phyloP scores from a whole-genome alignment of 768 basidiomycete genomes.

The Boletus speciosus region DNA sequence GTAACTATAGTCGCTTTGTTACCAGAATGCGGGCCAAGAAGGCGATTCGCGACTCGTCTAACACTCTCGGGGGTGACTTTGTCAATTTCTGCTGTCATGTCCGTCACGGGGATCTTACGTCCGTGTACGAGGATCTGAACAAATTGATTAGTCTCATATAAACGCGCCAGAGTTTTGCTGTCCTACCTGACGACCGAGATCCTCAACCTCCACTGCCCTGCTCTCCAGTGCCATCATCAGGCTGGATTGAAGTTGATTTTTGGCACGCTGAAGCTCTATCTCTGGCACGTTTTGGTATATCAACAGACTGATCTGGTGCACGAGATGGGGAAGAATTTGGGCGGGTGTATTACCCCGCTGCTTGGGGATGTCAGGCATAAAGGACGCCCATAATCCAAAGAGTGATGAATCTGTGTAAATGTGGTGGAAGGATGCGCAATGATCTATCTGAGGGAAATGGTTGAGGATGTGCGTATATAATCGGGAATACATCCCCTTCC shows the following conservation, averaged over 20 bases:
- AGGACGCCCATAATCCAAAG: conserved; percentile 88
- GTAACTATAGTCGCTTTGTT: conserved; percentile 75
- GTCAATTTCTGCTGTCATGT: conserved; percentile 89
- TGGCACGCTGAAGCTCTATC: conserved; percentile 77
- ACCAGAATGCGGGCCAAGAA: conserved; percentile 64
- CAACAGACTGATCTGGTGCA: conserved; percentile 82
- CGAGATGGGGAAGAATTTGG: conserved; percentile 78
- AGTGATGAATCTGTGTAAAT: conserved; percentile 93
- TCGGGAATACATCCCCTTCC: conserved; percentile 99
- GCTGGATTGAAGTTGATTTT: conserved; percentile 91
- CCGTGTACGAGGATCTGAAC: conserved; percentile 77
- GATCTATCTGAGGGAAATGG: conserved; percentile 89
- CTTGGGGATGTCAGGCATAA: conserved; percentile 61
- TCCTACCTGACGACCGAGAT: conserved; percentile 82
- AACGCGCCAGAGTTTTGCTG: neutral
- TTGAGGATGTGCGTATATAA: conserved; percentile 96
- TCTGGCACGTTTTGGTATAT: conserved; percentile 65
- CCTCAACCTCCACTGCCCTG: conserved; percentile 78
- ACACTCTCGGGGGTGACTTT: conserved; percentile 67
- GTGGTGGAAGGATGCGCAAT: conserved; percentile 96
- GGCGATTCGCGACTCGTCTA: conserved; percentile 66
- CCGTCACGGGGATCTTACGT: conserved; percentile 79
- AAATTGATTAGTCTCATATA: neutral
- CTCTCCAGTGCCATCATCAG: conserved; percentile 95
- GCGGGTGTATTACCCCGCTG: conserved; percentile 58